Base-by-base conservation (phyloP, 139 green algal species). In the Spirogloea muscicola region DNA sequence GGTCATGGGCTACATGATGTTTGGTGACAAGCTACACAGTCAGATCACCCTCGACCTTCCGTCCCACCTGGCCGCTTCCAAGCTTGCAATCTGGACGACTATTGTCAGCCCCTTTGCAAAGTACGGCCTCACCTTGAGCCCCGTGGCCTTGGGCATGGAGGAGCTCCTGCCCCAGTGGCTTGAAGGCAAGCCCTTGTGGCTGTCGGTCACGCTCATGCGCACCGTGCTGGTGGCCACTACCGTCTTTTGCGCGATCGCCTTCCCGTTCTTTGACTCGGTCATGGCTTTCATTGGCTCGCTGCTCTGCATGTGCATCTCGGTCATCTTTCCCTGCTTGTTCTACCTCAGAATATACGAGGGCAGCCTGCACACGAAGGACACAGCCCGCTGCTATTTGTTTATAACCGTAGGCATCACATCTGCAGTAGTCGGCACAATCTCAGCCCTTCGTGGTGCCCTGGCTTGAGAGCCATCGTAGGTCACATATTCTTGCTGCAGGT, bases 201-300 rank as follows among this genome's bases (percentile, higher is more conserved):
- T 44, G 49, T 21, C 29, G 31, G 49, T 27, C 13, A 69, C 67
- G 4, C 43, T 43, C 60, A 76, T 80, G 33, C 60, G 72, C 3
- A 65, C 60, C 10, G 60, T 29, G n/a, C 72, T 80, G 13, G 72
- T 80, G 21, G 72, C 38, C 5, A 59, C 43, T 33, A 42, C 31
- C 5, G 39, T 58, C 3, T 31, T 61, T 41, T 49, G 63, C 18
- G 72, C 72, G 1, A 33, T 80, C 31, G 18, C 31, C 27, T 49
- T 80, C 37, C 72, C 72, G 1, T 80, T 74, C 41, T 80, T 80
- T 43, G 63, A 60, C 25, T 48, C 48, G 2, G 72, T 80, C 1
- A 80, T 80, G 72, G 72, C 72, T 5, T 80, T 80, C 72, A 80
- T 80, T 4, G 72, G 72, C 25, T 75, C 61, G 10, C 74, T 80